Conservation (phyloP, 257 asterid species). For the Rubia yunnanensis region DNA sequence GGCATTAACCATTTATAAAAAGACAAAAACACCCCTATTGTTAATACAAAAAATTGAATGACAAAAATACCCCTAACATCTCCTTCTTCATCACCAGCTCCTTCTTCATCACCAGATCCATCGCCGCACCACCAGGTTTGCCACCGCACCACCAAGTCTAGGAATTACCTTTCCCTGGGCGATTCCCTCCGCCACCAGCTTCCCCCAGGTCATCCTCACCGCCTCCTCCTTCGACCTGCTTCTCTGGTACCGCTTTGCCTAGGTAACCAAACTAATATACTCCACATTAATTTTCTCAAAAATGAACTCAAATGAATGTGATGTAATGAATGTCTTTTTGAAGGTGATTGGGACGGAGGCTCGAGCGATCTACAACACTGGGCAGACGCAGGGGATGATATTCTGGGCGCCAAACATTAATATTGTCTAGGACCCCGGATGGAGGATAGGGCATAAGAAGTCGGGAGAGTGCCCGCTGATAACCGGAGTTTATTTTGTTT, state of each 20-base stretch:
- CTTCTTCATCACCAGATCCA: too few species aligned
- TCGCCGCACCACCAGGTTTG: too few species aligned
- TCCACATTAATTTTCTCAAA: neutral
- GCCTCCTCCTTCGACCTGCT: conserved; percentile 67
- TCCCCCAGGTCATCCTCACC: conserved; percentile 87
- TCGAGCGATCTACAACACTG: conserved; percentile 62
- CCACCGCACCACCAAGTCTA: too few species aligned
- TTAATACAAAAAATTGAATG: too few species aligned
- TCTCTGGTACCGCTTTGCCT: conserved; percentile 86
- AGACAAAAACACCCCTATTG: too few species aligned
- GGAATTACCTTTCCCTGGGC: conserved; percentile 49
- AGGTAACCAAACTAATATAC: conserved; percentile 18
- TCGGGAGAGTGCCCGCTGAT: conserved; percentile 77
- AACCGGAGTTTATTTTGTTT: conserved; percentile 42
- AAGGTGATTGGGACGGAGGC: conserved; percentile 71
- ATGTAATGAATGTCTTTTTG: neutral
- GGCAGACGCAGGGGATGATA: conserved; percentile 73
- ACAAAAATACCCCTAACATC: too few species aligned
- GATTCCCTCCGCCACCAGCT: conserved; percentile 58
- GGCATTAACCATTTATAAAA: too few species aligned
- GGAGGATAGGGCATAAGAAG: conserved; percentile 89
- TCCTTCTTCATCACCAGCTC: too few species aligned
- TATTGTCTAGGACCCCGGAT: conserved; percentile 73
- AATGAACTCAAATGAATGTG: too few species aligned
- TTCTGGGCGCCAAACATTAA: conserved; percentile 88